Base-by-base conservation (phyloP, 2,329 filamentous ascomycete genomes). In the Microascus cirrosus region DNA sequence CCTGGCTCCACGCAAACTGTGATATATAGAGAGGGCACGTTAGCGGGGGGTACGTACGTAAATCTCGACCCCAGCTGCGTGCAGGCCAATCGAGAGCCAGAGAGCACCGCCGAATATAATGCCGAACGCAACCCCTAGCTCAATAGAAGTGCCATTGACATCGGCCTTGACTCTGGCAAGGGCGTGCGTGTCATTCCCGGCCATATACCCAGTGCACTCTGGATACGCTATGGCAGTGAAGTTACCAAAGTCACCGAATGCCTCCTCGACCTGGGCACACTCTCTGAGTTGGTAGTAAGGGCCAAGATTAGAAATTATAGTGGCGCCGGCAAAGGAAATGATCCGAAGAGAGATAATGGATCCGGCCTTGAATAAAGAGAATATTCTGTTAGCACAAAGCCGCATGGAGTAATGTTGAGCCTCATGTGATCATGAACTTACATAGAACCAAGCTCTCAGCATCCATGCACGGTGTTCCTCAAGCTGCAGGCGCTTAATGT, bases 381-480 rank as follows among this genome's bases (percentile, higher is more conserved):
- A 18, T 25, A 11, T 12, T n/a, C n/a, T 20, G 34, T 36, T 13
- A 34, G 15, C 7, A 13, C 4, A n/a, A 13, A n/a, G 36, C 12
- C n/a, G n/a, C n/a, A n/a, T n/a, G n/a, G n/a, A n/a, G n/a, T n/a
- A n/a, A n/a, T n/a, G n/a, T n/a, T n/a, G n/a, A n/a, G n/a, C n/a
- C n/a, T n/a, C n/a, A n/a, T n/a, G n/a, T n/a, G n/a, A n/a, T n/a
- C n/a, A n/a, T n/a, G n/a, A n/a, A 67, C 70, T 60, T 61, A 75
- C 70, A 60, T 77, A 77, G 55, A 76, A 69, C 75, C 76, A 77
- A 2, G 77, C 72, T 13, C 81, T 66, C n/a, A 85, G 64, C 81
- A 84, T 85, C 81, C 81, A 85, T 2, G 78, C 78, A 1, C 82
- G 73, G 60, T 85, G 82, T 64, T 84, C 76, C 35, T 83, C 79